Conservation (phyloP, 345 rosid species). For the Turnera subulata region DNA sequence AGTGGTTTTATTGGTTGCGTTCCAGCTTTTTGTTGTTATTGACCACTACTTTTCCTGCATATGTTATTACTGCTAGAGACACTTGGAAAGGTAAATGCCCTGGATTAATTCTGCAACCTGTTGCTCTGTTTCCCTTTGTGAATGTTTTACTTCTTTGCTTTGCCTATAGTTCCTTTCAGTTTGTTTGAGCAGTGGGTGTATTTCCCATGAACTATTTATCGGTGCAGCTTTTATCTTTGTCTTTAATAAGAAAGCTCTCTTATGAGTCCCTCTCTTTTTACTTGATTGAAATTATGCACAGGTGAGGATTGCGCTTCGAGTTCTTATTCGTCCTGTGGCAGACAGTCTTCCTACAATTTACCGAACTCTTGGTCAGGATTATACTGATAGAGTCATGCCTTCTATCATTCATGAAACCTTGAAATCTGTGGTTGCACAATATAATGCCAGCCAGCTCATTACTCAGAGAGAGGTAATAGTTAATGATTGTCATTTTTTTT, state of each 20-base stretch:
- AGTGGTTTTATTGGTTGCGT: no score
- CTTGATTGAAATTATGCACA: slow-evolving; percentile 23
- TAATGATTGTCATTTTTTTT: no score
- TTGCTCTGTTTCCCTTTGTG: no score
- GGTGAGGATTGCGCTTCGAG: slow-evolving; percentile 95
- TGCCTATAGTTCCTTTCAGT: no score
- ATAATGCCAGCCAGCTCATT: slow-evolving; percentile 93
- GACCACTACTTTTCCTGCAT: not conserved
- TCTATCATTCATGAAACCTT: slow-evolving; percentile 90
- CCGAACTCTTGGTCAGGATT: slow-evolving; percentile 78
- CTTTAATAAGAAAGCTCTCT: no score
- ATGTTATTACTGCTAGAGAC: not conserved
- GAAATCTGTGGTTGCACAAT: slow-evolving; percentile 93
- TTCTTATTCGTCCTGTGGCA: slow-evolving; percentile 81
- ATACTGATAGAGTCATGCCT: slow-evolving; percentile 81
- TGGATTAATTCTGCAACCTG: no score
- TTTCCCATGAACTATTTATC: no score
- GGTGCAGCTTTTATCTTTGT: no score
- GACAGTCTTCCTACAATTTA: slow-evolving; percentile 70
- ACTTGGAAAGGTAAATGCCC: no score
- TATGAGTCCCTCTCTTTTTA: not conserved
- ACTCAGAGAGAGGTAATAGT: slow-evolving; percentile 82
- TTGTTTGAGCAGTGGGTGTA: no score
- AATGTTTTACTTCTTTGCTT: no score
- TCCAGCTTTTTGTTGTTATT: not conserved